These are phyloP conservation scores for Brettanomyces custersianus DNA, from an alignment of 805 yeast genomes.

Conservation along the genomic window DNA sequence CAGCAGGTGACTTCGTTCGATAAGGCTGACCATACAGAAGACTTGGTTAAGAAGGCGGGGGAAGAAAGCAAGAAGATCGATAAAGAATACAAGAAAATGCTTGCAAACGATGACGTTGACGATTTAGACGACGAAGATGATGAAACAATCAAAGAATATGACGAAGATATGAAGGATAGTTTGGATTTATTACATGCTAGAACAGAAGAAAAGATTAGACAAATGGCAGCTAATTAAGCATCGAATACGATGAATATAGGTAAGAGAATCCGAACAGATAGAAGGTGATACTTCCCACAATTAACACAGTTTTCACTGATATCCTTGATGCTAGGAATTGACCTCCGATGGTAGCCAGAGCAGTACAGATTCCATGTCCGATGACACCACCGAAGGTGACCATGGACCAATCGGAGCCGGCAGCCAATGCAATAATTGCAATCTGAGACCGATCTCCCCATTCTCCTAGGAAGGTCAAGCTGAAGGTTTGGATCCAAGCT, in stretches of 20 bases:
- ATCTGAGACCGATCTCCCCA: constrained; percentile 99
- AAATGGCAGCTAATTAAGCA: constrained; percentile 1
- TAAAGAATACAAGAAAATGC: neutral
- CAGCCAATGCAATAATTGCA: constrained; percentile 98
- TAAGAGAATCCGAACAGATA: constrained; percentile 75
- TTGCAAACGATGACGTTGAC: too few relatives aligned
- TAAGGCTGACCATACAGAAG: too few relatives aligned
- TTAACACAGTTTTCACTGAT: constrained; percentile 83
- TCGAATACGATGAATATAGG: constrained; percentile 42
- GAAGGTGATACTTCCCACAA: constrained; percentile 86
- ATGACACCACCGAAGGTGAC: constrained; percentile 82
- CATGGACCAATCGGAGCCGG: constrained; percentile 85
- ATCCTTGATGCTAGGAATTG: constrained; percentile 80
- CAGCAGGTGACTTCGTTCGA: constrained; percentile 5
- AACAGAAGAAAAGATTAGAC: constrained; percentile 32
- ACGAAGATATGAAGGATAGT: constrained; percentile 30
- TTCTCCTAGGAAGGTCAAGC: constrained; percentile 94
- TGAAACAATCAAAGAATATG: constrained; percentile 18
- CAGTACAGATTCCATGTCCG: constrained; percentile 86
- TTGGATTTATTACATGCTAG: constrained; percentile 28
- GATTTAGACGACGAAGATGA: too few relatives aligned
- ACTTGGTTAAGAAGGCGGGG: too few relatives aligned
- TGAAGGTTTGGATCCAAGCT: constrained; percentile 86
- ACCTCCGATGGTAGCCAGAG: constrained; percentile 90
- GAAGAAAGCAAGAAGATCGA: constrained; percentile 4